These are phyloP conservation scores for Trametes pubescens DNA, from an alignment of 1,284 basidiomycete species.

Conservation along the genomic window DNA sequence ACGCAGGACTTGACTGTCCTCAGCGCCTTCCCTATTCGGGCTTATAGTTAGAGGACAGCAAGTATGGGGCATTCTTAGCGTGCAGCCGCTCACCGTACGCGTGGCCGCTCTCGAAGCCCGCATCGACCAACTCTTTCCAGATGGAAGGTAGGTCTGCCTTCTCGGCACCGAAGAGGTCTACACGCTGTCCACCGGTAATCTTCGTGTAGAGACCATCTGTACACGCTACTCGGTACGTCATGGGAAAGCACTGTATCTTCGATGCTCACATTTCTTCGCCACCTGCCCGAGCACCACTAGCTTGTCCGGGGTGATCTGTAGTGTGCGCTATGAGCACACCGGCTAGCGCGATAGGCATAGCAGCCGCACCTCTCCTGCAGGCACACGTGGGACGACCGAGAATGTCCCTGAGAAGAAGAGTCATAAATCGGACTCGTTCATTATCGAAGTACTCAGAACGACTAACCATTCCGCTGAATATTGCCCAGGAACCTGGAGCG, in stretches of 20 bases:
- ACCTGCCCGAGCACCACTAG: slow-evolving; percentile 76
- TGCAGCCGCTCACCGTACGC: slow-evolving; percentile 73
- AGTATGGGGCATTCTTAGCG: slow-evolving; percentile 26
- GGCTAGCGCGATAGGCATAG: neutral
- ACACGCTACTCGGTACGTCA: neutral
- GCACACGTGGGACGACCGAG: slow-evolving; percentile 76
- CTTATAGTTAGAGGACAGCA: neutral
- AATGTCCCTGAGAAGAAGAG: slow-evolving; percentile 55
- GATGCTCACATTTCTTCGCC: slow-evolving; percentile 66
- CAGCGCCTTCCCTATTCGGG: slow-evolving; percentile 53
- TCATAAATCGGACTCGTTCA: neutral
- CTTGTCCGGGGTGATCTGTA: slow-evolving; percentile 68
- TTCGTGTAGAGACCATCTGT: slow-evolving; percentile 71
- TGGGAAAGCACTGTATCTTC: neutral
- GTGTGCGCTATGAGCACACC: neutral
- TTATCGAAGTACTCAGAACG: neutral
- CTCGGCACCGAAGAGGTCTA: slow-evolving; percentile 79
- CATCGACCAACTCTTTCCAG: slow-evolving; percentile 73
- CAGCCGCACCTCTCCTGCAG: slow-evolving; percentile 62
- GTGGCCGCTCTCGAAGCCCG: slow-evolving; percentile 81
- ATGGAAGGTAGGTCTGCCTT: slow-evolving; percentile 82
- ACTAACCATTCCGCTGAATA: slow-evolving; percentile 73
- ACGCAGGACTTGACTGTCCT: slow-evolving; percentile 69
- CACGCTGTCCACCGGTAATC: slow-evolving; percentile 70
- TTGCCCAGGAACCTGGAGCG: slow-evolving; percentile 68